Conservation (phyloP, 140 eudicot genomes). For the Cichorium intybus region DNA sequence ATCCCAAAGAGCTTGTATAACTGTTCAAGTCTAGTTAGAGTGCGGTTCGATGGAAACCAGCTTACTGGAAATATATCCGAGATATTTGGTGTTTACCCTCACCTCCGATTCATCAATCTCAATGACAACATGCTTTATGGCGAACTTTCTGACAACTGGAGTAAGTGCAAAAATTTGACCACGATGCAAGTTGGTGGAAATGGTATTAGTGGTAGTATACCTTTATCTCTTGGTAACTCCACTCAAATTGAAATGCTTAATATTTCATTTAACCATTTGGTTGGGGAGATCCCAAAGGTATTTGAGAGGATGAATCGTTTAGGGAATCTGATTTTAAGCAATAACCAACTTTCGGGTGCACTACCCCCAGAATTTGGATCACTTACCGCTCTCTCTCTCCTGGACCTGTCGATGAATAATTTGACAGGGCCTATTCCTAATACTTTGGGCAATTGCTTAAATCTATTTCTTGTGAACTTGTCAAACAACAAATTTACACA, state of each 20-base stretch:
- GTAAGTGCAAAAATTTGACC: conserved; percentile 14
- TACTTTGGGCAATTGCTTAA: conserved; percentile 19
- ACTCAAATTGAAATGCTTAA: conserved; percentile 20
- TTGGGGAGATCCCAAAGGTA: conserved; percentile 28
- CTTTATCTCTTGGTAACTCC: conserved; percentile 19
- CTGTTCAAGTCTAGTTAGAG: conserved; percentile 21
- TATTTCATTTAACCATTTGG: conserved; percentile 28
- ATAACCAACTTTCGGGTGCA: conserved; percentile 32
- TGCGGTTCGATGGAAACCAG: conserved; percentile 18
- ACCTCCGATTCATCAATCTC: conserved; percentile 8
- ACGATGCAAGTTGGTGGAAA: conserved; percentile 15
- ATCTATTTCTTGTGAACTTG: conserved; percentile 14
- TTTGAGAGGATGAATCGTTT: conserved; percentile 16
- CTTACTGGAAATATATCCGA: conserved; percentile 27
- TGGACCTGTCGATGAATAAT: conserved; percentile 31
- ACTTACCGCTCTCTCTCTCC: not conserved
- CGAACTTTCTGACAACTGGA: conserved; percentile 24
- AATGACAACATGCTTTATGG: conserved; percentile 22
- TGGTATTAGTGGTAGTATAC: conserved; percentile 26
- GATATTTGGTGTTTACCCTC: conserved; percentile 31
- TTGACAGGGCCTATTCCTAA: conserved; percentile 28
- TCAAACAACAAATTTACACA: conserved; percentile 22
- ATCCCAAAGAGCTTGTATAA: conserved; percentile 25
- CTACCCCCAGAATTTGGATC: conserved; percentile 32
- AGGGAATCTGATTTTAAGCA: not conserved